These are phyloP conservation scores for Chlorella variabilis DNA, from an alignment of 163 green algal species.

Conservation along the genomic window DNA sequence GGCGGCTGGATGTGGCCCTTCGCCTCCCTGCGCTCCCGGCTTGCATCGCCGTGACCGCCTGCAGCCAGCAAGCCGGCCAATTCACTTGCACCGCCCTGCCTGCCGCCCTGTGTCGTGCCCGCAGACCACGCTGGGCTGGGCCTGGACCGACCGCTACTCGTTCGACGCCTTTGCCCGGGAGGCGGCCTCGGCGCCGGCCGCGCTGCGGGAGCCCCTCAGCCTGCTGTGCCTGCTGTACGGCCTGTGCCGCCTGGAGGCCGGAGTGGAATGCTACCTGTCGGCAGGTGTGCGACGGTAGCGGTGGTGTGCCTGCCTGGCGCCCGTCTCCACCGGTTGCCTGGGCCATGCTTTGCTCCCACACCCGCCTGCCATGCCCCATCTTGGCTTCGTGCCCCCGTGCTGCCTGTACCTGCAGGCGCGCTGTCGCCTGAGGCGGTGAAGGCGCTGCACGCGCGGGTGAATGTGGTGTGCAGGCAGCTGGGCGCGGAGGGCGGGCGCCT, in stretches of 20 bases:
- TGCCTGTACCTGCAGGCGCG: constrained; percentile 33
- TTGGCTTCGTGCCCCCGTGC: too few relatives aligned
- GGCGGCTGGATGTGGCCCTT: neutral
- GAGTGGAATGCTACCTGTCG: constrained; percentile 65
- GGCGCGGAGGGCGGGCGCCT: constrained; percentile 51
- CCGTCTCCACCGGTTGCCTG: too few relatives aligned
- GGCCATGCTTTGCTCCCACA: too few relatives aligned
- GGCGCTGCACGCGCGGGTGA: constrained; percentile 63
- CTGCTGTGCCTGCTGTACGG: constrained; percentile 72
- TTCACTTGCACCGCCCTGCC: too few relatives aligned
- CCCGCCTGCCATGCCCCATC: too few relatives aligned
- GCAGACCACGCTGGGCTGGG: constrained; percentile 75
- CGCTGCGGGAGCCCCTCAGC: constrained; percentile 52
- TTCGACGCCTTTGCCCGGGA: constrained; percentile 64
- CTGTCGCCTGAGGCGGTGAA: constrained; percentile 31
- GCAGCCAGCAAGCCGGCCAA: too few relatives aligned
- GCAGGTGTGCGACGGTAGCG: constrained; percentile 33
- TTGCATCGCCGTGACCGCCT: neutral
- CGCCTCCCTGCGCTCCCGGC: neutral
- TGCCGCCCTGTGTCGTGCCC: neutral
- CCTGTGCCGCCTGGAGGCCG: constrained; percentile 70
- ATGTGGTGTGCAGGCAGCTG: constrained; percentile 65
- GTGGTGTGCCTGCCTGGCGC: neutral
- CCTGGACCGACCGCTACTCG: constrained; percentile 68
- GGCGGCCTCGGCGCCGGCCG: constrained; percentile 25